A percentile compares a stretch with the other conserved stretches of the same genome.
Evolutionary conservation across 768 basidiomycete species (phyloP).

Genomic region (Lentinula boryana): DNA sequence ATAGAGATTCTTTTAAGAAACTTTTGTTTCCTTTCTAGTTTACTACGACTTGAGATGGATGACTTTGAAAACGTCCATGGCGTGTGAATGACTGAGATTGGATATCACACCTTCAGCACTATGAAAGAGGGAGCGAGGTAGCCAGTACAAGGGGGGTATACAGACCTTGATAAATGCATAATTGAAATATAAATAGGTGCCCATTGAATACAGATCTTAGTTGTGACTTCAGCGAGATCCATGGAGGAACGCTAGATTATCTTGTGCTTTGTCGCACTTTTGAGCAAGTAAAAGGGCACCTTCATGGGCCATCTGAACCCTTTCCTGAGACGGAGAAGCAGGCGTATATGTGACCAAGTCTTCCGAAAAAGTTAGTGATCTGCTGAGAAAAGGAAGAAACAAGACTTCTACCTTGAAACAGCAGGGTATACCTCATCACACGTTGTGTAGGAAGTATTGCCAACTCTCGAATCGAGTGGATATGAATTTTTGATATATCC

Average conservation of each 20-base stretch:
- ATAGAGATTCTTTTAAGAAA: too few relatives aligned
- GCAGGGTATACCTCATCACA: constrained; percentile 55
- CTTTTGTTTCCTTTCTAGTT: too few relatives aligned
- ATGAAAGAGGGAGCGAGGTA: background rate
- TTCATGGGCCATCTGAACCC: constrained; percentile 44
- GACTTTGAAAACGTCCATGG: too few relatives aligned
- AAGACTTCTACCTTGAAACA: constrained; percentile 47
- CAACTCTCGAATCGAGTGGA: constrained; percentile 39
- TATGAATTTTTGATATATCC: background rate
- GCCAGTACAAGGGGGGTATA: too few relatives aligned
- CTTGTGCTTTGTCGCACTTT: constrained; percentile 45
- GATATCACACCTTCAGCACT: background rate
- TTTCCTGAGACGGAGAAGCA: constrained; percentile 32
- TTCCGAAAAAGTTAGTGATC: constrained; percentile 14
- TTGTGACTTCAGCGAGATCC: background rate
- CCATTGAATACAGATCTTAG: background rate
- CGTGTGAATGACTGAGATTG: background rate
- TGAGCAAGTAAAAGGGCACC: constrained; percentile 39
- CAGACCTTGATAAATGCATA: background rate
- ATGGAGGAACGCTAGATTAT: constrained; percentile 35
- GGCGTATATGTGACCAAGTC: constrained; percentile 50
- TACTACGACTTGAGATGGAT: too few relatives aligned
- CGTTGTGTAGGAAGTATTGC: constrained; percentile 62
- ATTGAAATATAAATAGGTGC: background rate
- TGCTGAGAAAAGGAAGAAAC: background rate